Evolutionary conservation across 176 grass and related monocot genomes (phyloP).

Genomic region (Thalia dealbata): DNA sequence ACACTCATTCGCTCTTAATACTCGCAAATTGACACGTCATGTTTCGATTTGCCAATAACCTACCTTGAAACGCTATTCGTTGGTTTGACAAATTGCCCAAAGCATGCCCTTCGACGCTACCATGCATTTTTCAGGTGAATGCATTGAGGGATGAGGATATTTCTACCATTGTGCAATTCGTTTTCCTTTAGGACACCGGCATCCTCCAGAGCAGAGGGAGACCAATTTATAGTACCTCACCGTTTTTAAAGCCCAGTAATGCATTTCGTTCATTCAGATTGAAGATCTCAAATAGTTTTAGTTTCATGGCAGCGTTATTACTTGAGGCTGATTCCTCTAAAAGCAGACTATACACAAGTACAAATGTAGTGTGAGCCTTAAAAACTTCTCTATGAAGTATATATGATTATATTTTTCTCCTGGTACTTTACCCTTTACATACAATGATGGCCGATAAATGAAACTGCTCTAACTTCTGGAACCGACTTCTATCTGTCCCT

Average conservation of each 20-base stretch:
- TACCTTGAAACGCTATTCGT: neutral
- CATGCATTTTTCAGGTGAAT: too few relatives aligned
- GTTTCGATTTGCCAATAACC: neutral
- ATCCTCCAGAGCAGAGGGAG: neutral
- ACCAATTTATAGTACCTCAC: neutral
- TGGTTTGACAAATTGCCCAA: too few relatives aligned
- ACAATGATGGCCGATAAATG: neutral
- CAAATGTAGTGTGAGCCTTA: too few relatives aligned
- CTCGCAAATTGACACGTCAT: neutral
- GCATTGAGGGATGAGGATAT: too few relatives aligned
- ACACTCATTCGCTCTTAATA: neutral
- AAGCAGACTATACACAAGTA: too few relatives aligned
- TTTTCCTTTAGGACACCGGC: neutral
- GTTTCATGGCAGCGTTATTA: neutral
- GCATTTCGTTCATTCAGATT: neutral
- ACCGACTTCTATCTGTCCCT: neutral
- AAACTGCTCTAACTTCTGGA: neutral
- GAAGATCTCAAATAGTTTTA: neutral
- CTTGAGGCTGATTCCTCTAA: too few relatives aligned
- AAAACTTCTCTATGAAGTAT: too few relatives aligned
- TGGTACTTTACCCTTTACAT: neutral
- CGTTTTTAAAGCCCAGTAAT: neutral
- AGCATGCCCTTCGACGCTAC: too few relatives aligned
- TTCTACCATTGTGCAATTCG: neutral
- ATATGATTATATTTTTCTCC: too few relatives aligned